These are phyloP conservation scores for Solanum arcanum DNA, from an alignment of 257 asterid genomes.

Conservation along the genomic window DNA sequence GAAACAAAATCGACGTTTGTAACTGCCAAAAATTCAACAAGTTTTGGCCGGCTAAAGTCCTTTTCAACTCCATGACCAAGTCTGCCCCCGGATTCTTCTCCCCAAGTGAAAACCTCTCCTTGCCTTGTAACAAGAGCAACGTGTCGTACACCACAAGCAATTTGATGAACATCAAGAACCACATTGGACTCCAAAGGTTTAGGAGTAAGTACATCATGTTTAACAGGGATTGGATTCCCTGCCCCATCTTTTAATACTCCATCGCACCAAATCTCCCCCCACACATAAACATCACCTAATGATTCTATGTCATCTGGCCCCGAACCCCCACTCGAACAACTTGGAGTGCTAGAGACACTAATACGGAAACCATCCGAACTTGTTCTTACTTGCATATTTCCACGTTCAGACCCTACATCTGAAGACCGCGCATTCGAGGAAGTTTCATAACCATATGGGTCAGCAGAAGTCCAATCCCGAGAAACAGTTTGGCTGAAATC, in stretches of 20 bases:
- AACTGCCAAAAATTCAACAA: slow-evolving; percentile 63
- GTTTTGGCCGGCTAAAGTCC: slow-evolving; percentile 59
- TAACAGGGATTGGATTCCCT: slow-evolving; percentile 48
- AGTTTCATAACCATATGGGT: slow-evolving; percentile 25
- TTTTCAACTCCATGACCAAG: slow-evolving; percentile 83
- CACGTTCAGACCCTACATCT: slow-evolving; percentile 69
- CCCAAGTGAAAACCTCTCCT: slow-evolving; percentile 96
- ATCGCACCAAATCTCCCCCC: slow-evolving; percentile 95
- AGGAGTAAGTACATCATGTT: slow-evolving; percentile 57
- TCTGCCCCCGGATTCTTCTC: slow-evolving; percentile 88
- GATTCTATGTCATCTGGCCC: slow-evolving; percentile 98
- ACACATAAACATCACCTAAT: slow-evolving; percentile 87
- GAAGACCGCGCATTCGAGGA: slow-evolving; percentile 28
- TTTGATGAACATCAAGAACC: slow-evolving; percentile 78
- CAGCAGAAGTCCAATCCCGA: slow-evolving; percentile 44
- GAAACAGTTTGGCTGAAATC: slow-evolving; percentile 39
- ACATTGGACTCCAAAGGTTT: slow-evolving; percentile 69
- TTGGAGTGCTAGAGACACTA: slow-evolving; percentile 91
- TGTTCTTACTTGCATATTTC: slow-evolving; percentile 80
- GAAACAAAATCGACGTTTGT: slow-evolving; percentile 63
- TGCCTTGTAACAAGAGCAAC: slow-evolving; percentile 81
- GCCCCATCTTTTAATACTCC: slow-evolving; percentile 39
- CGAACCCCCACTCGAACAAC: slow-evolving; percentile 81
- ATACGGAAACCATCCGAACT: slow-evolving; percentile 91
- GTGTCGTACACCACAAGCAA: slow-evolving; percentile 83